Conservation (phyloP, 345 rosid species). For the Cochlearia excelsa region DNA sequence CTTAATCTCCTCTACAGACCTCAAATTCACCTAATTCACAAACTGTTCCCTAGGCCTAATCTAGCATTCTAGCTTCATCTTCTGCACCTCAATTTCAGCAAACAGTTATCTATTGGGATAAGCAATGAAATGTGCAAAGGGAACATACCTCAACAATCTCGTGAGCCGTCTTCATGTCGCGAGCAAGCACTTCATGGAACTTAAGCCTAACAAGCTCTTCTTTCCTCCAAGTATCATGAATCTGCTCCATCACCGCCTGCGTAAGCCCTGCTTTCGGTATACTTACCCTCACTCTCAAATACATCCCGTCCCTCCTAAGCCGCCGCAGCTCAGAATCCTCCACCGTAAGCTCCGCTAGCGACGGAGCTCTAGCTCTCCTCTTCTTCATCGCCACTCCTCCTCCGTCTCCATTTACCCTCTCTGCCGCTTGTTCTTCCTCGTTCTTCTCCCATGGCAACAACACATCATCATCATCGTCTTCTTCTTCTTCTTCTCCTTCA, state of each 20-base stretch:
- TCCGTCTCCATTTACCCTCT: constrained; percentile 31
- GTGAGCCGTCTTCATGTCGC: constrained; percentile 92
- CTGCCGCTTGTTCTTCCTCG: constrained; percentile 40
- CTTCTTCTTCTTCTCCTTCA: constrained; percentile 43
- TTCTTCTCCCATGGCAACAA: constrained; percentile 65
- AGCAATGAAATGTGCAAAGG: neutral
- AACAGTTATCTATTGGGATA: neutral
- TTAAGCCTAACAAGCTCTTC: constrained; percentile 88
- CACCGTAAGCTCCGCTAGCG: constrained; percentile 86
- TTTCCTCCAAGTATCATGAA: constrained; percentile 93
- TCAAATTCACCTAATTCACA: constrained; percentile 10
- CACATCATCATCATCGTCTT: constrained; percentile 41
- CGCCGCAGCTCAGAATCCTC: constrained; percentile 87
- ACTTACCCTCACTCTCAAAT: constrained; percentile 71
- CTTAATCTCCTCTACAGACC: constrained; percentile 16
- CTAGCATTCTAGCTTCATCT: constrained; percentile 2
- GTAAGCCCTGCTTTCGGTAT: constrained; percentile 92
- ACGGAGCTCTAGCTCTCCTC: constrained; percentile 62
- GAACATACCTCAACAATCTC: constrained; percentile 83
- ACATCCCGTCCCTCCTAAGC: constrained; percentile 74
- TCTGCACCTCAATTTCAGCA: constrained; percentile 8
- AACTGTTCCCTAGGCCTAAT: constrained; percentile 6
- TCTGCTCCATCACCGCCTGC: constrained; percentile 70
- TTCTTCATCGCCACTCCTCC: constrained; percentile 41
- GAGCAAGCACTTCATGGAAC: constrained; percentile 90